A percentile compares a stretch with the other conserved stretches of the same genome.
Evolutionary conservation across 2,329 filamentous ascomycete genomes (phyloP).

Genomic region (Arthroderma sp.): DNA sequence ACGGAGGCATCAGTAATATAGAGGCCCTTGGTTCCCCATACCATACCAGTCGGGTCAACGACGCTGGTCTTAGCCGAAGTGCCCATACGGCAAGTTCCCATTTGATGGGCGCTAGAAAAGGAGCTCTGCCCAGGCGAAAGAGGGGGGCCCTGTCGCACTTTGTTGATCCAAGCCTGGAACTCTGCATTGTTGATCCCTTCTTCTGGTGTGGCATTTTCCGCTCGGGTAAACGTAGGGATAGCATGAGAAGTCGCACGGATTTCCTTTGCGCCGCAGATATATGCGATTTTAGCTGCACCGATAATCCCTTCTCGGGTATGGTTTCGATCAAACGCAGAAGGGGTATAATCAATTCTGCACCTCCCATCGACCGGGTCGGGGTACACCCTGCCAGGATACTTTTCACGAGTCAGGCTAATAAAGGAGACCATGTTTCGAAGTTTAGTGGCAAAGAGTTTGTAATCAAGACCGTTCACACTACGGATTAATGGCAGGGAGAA

Average conservation of each 20-base stretch:
- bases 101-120: conserved; percentile 38
- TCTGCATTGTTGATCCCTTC: conserved; percentile 40
- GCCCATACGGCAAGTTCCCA: conserved; percentile 40
- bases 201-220: conserved; percentile 16
- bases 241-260: conserved; percentile 55
- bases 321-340: conserved; percentile 57
- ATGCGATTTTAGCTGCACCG: conserved; percentile 61
- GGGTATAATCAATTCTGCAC: conserved; percentile 55
- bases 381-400: conserved; percentile 61
- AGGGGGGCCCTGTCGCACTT: conserved; percentile 34
- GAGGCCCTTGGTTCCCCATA: conserved; percentile 34
- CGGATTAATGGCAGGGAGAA: conserved; percentile 49
- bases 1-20: conserved; percentile 39
- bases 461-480: conserved; percentile 56
- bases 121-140: conserved; percentile 32
- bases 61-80: conserved; percentile 28
- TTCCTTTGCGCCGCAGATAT: conserved; percentile 66
- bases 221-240: conserved; percentile 49
- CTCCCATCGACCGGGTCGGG: conserved; percentile 54
- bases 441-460: conserved; percentile 57
- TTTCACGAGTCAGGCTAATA: conserved; percentile 63
- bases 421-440: conserved; percentile 57
- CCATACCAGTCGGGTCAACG: conserved; percentile 32
- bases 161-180: conserved; percentile 43
- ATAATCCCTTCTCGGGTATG: conserved; percentile 60